These are phyloP conservation scores for Radiomyces spectabilis DNA, from an alignment of 192 early-diverging fungal genomes.

Conservation along the genomic window DNA sequence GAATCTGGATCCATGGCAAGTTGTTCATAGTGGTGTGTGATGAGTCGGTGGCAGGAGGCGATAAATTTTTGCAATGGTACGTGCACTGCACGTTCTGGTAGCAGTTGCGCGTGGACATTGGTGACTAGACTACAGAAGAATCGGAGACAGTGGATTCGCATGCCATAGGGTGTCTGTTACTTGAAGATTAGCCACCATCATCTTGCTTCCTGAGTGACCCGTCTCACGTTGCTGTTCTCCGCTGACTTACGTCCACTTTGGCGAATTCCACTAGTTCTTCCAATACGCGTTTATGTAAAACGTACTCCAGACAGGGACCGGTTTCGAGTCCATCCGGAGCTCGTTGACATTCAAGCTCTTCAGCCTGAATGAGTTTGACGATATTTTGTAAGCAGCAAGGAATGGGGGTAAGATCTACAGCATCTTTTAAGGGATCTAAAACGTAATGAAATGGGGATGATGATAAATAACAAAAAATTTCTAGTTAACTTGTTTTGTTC, in stretches of 20 bases:
- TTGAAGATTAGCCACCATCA: background rate
- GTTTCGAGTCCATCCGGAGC: slow-evolving; percentile 22
- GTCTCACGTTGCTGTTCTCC: no score
- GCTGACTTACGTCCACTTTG: slow-evolving; percentile 30
- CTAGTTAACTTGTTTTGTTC: background rate
- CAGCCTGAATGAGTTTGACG: slow-evolving; percentile 27
- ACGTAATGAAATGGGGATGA: background rate
- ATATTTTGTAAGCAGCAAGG: slow-evolving; percentile 22
- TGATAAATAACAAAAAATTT: background rate
- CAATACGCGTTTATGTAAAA: slow-evolving; percentile 23
- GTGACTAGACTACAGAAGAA: slow-evolving; percentile 30
- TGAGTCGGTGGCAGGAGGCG: slow-evolving; percentile 26
- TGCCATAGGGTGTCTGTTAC: slow-evolving; percentile 30
- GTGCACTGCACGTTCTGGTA: slow-evolving; percentile 32
- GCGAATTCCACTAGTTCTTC: slow-evolving; percentile 30
- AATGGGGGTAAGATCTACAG: slow-evolving; percentile 28
- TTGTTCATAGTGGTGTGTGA: slow-evolving; percentile 28
- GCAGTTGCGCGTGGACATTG: slow-evolving; percentile 30
- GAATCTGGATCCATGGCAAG: slow-evolving; percentile 11
- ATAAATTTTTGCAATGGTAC: slow-evolving; percentile 30
- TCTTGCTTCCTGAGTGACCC: background rate
- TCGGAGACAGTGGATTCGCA: slow-evolving; percentile 28
- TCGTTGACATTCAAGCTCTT: slow-evolving; percentile 26
- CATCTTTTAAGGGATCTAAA: slow-evolving; percentile 28
- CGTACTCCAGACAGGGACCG: slow-evolving; percentile 26